Evolutionary conservation across 345 rosid genomes (phyloP), one percentile per base, ranked within the genome.

Genomic region (Aquilaria yunnanensis): DNA sequence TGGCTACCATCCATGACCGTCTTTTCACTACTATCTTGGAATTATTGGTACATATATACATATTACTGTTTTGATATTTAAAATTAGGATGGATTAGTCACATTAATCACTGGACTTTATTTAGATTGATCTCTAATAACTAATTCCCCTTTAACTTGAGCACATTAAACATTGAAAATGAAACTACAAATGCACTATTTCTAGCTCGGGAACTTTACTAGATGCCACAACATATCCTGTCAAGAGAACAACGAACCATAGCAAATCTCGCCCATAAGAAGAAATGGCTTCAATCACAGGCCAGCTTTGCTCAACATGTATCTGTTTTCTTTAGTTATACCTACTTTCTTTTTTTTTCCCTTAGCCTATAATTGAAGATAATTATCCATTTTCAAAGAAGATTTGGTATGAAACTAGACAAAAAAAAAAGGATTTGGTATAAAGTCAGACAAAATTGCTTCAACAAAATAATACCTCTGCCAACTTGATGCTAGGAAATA

Each of bases 301-400:
- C 98, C 98, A 70, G 86, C 76, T 75, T 84, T 90, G 71, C 88
- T 78, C 30, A 93, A 88, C 97, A 93, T 90, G 63, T 87, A 84
- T 79, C 87, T 88, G 75, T 93, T 97, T 71, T 90, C 98, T 75
- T 75, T 71, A 53, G 96, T 84, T 63, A 88, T 85, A 62, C 90
- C 90, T 70, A 88, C 98, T 67, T 80, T 16, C 16, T 90, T 89
- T 81, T 88, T 93, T 81, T 84, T 90, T 71, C 85, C 98, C 49
- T 88, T 56, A 23, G 85, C 86, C 98, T 93, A 75, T 48, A 37
- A 49, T 56, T 54, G 41, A 59, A 57, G 68, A 69, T 61, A 37
- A 54, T 60, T 46, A 60, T 52, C 45, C 54, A 60, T 7, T 68
- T 56, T 51, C 29, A 70, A 66, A 58, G 52, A 63, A 33, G 47